Evolutionary conservation across 345 rosid genomes (phyloP).

Genomic region (Clarkia xantiana): DNA sequence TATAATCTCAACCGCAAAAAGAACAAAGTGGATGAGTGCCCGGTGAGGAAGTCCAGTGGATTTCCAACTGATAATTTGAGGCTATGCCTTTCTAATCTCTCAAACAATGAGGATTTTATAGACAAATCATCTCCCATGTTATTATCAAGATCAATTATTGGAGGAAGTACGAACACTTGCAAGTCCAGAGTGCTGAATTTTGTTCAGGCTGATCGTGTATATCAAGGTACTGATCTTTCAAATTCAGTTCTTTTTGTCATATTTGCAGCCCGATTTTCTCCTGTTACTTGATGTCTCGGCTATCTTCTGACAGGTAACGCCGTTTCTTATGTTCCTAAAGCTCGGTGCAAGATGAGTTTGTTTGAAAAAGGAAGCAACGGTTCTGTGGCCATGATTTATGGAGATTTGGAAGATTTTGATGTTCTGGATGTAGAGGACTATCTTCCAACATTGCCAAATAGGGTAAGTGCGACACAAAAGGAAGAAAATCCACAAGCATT

Average conservation of each 20-base stretch:
- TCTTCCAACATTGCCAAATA: conserved; percentile 66
- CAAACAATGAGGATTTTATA: conserved; percentile 46
- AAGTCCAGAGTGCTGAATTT: conserved; percentile 62
- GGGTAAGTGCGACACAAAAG: conserved; percentile 31
- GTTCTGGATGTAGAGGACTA: conserved; percentile 50
- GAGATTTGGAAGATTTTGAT: conserved; percentile 65
- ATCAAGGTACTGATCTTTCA: no score
- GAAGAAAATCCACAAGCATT: no score
- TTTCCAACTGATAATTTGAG: conserved; percentile 26
- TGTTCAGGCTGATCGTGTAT: conserved; percentile 34
- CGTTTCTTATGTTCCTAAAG: conserved; percentile 26
- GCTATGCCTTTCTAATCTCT: conserved; percentile 24
- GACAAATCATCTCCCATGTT: conserved; percentile 27
- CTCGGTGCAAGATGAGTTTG: conserved; percentile 46
- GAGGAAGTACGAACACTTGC: conserved; percentile 67
- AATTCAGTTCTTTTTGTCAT: neutral
- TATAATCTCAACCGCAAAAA: conserved; percentile 56
- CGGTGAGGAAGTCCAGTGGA: conserved; percentile 21
- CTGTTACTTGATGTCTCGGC: neutral
- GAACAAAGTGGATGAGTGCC: conserved; percentile 41
- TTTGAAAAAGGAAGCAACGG: conserved; percentile 71
- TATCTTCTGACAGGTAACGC: conserved; percentile 24
- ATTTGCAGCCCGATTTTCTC: neutral
- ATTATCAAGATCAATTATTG: conserved; percentile 61
- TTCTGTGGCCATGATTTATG: conserved; percentile 70